phyloP scores from a whole-genome alignment of 2,329 filamentous ascomycete species.

The Fusarium heterosporum region DNA sequence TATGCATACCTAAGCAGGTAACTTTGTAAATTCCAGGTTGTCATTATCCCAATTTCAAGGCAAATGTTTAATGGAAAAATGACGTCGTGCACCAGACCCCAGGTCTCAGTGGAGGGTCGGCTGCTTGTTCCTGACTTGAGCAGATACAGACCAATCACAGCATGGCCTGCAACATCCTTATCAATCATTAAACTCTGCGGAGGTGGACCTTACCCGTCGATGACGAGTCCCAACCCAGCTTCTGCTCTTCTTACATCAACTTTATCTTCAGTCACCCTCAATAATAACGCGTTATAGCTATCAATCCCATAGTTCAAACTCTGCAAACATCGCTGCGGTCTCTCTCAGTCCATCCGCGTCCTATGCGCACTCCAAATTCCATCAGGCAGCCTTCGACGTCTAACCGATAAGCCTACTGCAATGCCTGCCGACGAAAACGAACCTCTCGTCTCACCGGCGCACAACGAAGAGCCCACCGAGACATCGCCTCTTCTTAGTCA shows the following conservation, averaged over 20 bases:
- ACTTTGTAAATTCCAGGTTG: background rate
- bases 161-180: constrained; percentile 35
- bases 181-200: constrained; percentile 41
- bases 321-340: background rate
- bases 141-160: constrained; percentile 34
- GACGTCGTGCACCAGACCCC: constrained; percentile 20
- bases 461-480: constrained; percentile 53
- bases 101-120: constrained; percentile 29
- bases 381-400: constrained; percentile 43
- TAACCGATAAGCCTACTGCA: constrained; percentile 39
- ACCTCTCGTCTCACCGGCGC: constrained; percentile 57
- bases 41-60: background rate
- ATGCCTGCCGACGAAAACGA: constrained; percentile 62
- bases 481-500: constrained; percentile 64
- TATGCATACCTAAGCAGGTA: too few species aligned
- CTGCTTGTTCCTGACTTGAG: constrained; percentile 46
- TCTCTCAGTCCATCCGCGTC: constrained; percentile 9
- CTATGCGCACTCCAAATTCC: constrained; percentile 18
- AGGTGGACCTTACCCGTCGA: constrained; percentile 38
- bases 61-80: constrained; percentile 16
- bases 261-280: constrained; percentile 5
- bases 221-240: constrained; percentile 49
- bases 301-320: background rate
- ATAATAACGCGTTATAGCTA: constrained; percentile 23
- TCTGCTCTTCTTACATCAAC: constrained; percentile 26